A percentile compares a stretch with the other conserved stretches of the same genome.
Conservation (phyloP, 768 basidiomycete species). For the Tulasnella sp. region DNA sequence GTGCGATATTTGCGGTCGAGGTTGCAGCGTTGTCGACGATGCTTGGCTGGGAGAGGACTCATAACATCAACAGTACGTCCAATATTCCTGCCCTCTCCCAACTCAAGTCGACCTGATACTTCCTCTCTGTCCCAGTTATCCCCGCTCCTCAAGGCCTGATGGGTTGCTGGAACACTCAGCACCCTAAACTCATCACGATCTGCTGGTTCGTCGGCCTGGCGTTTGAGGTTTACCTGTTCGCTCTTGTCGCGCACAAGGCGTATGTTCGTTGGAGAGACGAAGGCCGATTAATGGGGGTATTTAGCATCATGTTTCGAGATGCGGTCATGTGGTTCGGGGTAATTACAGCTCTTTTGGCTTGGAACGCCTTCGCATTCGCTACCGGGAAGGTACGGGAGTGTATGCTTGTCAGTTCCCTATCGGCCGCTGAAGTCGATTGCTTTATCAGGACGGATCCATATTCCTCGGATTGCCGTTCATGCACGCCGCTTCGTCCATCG, state of each 20-base stretch:
- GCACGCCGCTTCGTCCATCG: conserved; percentile 21
- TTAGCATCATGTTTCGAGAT: conserved; percentile 23
- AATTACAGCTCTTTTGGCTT: conserved; percentile 15
- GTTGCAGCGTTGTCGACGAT: conserved; percentile 14
- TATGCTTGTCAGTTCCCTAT: background rate
- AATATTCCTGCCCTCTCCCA: background rate
- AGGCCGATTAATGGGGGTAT: conserved; percentile 21
- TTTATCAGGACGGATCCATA: conserved; percentile 9
- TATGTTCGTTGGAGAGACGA: conserved; percentile 3
- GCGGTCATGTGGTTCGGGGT: conserved; percentile 22
- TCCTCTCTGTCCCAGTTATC: background rate
- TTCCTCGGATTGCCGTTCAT: conserved; percentile 24
- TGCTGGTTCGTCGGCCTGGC: conserved; percentile 23
- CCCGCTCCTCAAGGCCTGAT: background rate
- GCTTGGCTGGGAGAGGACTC: background rate
- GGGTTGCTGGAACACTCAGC: conserved; percentile 24
- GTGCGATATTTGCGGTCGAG: conserved; percentile 13
- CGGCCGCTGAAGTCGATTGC: background rate
- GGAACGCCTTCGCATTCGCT: conserved; percentile 20
- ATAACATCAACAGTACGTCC: background rate
- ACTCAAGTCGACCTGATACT: background rate
- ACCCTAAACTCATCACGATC: background rate
- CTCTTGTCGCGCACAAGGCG: conserved; percentile 21
- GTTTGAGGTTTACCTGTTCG: conserved; percentile 19
- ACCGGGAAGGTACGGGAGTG: background rate